Conservation (phyloP, 495 filamentous ascomycete genomes). For the Ascodesmis nigricans region DNA sequence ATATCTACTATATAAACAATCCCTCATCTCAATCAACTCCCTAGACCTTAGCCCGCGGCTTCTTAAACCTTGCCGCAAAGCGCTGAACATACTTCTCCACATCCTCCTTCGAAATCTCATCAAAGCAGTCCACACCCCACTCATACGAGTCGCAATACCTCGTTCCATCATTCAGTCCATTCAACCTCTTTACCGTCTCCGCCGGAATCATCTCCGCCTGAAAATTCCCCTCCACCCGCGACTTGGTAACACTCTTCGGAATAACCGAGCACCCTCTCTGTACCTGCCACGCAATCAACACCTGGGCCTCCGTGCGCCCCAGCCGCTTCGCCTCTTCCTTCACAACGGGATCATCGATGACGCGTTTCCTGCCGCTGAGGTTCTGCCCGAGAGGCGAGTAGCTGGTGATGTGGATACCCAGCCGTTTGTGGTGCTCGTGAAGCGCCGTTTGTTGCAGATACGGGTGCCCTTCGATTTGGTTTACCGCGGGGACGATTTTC, state of each 20-base stretch:
- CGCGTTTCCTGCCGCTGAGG: constrained; percentile 23
- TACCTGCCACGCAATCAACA: constrained; percentile 69
- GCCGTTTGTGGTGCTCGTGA: constrained; percentile 18
- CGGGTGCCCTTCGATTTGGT: constrained; percentile 41
- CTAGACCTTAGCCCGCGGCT: too few species aligned
- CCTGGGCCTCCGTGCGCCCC: constrained; percentile 50
- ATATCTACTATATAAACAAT: too few species aligned
- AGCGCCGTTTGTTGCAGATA: constrained; percentile 28
- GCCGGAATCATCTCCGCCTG: constrained; percentile 21
- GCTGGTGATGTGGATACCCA: constrained; percentile 30
- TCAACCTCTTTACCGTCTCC: constrained; percentile 27
- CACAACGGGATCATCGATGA: constrained; percentile 28
- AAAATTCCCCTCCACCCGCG: constrained; percentile 45
- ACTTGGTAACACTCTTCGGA: constrained; percentile 48
- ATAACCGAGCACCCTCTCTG: constrained; percentile 58
- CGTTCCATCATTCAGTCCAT: constrained; percentile 27
- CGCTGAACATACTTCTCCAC: constrained; percentile 28
- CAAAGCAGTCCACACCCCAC: constrained; percentile 32
- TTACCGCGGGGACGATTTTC: constrained; percentile 29
- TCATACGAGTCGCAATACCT: constrained; percentile 32
- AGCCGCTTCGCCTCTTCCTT: constrained; percentile 42
- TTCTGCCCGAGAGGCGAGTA: constrained; percentile 34
- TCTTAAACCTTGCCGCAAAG: too few species aligned
- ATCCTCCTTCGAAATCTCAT: constrained; percentile 27
- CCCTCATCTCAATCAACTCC: too few species aligned